These are phyloP conservation scores for Aurantiochytrium sp. DNA, from an alignment of 108 stramenopile genomes.

Conservation along the genomic window DNA sequence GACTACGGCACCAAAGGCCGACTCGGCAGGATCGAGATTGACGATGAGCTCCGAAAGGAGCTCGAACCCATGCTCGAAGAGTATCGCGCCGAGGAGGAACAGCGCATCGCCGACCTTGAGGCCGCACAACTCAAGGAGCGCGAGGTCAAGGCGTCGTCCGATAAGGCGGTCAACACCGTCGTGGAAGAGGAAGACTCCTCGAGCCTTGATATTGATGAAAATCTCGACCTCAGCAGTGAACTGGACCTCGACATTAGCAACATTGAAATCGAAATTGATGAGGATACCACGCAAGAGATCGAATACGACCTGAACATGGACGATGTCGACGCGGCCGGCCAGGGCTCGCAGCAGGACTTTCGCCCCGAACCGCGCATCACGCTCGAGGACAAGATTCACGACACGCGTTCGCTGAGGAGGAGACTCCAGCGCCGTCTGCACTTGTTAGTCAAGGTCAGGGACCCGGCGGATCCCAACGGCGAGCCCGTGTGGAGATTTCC, in stretches of 20 bases:
- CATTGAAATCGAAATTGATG: neutral
- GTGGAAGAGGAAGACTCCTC: neutral
- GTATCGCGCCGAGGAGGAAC: neutral
- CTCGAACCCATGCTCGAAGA: neutral
- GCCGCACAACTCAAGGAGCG: neutral
- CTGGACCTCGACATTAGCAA: neutral
- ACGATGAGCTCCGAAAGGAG: neutral
- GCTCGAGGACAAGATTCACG: neutral
- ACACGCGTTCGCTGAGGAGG: neutral
- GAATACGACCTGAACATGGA: neutral
- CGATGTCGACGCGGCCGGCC: neutral
- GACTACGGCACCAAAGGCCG: neutral
- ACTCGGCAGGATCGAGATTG: neutral
- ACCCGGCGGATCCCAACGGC: neutral
- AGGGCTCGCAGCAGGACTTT: neutral
- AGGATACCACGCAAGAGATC: neutral
- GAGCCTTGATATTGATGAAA: neutral
- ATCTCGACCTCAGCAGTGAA: neutral
- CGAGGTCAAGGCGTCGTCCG: neutral
- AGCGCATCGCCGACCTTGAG: neutral
- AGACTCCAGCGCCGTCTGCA: slow-evolving; percentile 11
- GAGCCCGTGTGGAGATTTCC: neutral
- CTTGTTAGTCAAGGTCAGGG: neutral
- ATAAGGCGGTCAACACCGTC: neutral
- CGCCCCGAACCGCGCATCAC: neutral